Base-by-base conservation (phyloP, 1,284 basidiomycete species). In the Fomitopsis betulina region DNA sequence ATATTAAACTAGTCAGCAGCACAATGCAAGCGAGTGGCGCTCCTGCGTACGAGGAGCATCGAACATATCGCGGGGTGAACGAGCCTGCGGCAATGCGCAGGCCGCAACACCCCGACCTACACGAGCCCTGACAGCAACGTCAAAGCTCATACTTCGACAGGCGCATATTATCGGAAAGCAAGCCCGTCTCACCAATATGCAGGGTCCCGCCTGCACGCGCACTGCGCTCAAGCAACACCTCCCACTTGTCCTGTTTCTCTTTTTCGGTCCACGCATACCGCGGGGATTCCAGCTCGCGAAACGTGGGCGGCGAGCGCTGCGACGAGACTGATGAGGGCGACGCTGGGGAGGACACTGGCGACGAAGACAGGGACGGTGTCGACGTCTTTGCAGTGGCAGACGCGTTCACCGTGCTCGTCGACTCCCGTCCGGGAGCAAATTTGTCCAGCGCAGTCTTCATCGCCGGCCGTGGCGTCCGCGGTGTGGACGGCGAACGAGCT, bases 241-340 rank as follows among this genome's bases (percentile, higher is more conserved):
- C 78, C 88, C 88, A 90, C 63, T 80, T 81, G 9, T 80, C 82
- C 8, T 80, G 78, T 73, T 90, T 90, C 73, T 90, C 86, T 65
- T 79, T 71, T 66, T 89, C 86, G 33, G 81, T 82, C 68, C 85
- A 70, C 39, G 67, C 72, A 15, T 69, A 67, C 51, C 69, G 65
- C 42, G 70, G 72, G 21, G 70, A 70, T 50, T 68, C 60, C 47
- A 85, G 63, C 62, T 82, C 77, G n/a, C 83, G 79, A 71, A 84
- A 85, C 40, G 72, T 80, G 55, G 79, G 57, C 25, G 73, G 70
- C 19, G 72, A 72, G 3, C 66, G 70, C 42, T 63, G 62, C 27
- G 67, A 62, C 23, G 54, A 54, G 33, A 64, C 58, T 45, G 68
- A 61, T 42, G 63, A 59, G 45, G 62, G 65, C 47, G 65, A 65